phyloP scores from a whole-genome alignment of 345 rosid genomes.

The Chamaenerion angustifolium region DNA sequence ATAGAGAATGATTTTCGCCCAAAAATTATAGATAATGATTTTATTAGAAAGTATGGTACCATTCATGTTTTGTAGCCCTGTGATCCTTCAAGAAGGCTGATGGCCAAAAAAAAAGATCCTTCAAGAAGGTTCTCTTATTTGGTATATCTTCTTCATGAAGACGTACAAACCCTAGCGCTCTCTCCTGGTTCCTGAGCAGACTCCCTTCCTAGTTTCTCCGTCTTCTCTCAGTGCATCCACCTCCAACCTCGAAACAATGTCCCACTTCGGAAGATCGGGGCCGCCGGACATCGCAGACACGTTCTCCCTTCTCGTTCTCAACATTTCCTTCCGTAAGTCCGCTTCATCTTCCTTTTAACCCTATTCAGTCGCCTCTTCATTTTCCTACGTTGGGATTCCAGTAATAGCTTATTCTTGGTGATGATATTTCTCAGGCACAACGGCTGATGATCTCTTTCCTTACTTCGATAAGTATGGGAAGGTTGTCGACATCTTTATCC shows the following conservation, averaged over 20 bases:
- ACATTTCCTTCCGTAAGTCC: slow-evolving; percentile 39
- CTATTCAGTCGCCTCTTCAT: not conserved
- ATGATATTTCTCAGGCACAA: slow-evolving; percentile 28
- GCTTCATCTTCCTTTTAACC: not conserved
- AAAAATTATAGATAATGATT: too few relatives aligned
- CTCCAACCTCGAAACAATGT: slow-evolving; percentile 13
- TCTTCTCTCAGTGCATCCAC: too few relatives aligned
- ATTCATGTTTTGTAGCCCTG: too few relatives aligned
- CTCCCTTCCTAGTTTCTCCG: too few relatives aligned
- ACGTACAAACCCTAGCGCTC: not conserved
- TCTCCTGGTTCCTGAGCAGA: not conserved
- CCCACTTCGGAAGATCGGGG: slow-evolving; percentile 44
- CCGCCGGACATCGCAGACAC: slow-evolving; percentile 50
- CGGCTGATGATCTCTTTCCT: slow-evolving; percentile 62
- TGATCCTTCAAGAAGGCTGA: not conserved
- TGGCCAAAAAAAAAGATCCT: too few relatives aligned
- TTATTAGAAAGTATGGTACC: too few relatives aligned
- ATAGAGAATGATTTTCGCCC: too few relatives aligned
- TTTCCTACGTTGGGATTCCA: not conserved
- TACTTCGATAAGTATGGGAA: slow-evolving; percentile 57
- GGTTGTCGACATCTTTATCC: slow-evolving; percentile 60
- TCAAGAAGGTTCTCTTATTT: not conserved
- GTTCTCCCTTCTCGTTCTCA: slow-evolving; percentile 51
- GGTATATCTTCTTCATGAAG: not conserved
- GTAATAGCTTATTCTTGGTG: not conserved